Percentiles rank a stretch among this genome's conserved stretches.
These are phyloP conservation scores for Monilinia fructicola DNA, from an alignment of 2,329 filamentous ascomycete genomes.

Conservation along the genomic window DNA sequence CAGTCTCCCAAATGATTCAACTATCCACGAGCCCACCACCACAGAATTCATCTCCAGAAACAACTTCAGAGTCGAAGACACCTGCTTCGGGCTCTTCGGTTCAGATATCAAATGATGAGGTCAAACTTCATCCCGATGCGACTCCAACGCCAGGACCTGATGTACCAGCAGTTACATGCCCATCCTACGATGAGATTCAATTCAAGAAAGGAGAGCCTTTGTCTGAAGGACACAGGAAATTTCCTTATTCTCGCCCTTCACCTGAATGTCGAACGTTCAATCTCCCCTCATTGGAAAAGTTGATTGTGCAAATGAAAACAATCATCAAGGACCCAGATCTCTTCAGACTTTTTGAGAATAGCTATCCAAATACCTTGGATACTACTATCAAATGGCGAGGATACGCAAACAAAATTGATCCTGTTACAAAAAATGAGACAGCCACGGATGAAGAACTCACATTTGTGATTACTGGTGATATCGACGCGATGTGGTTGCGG, in stretches of 20 bases:
- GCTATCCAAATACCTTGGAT: conserved; percentile 73
- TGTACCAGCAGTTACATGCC: conserved; percentile 6
- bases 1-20: neutral
- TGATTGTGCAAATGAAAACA: conserved; percentile 68
- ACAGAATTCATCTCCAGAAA: neutral
- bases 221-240: conserved; percentile 62
- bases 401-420: conserved; percentile 49
- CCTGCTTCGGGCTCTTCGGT: too few relatives aligned
- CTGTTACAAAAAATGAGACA: conserved; percentile 26
- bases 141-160: neutral
- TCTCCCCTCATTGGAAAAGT: conserved; percentile 71
- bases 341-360: conserved; percentile 68
- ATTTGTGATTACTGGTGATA: conserved; percentile 59
- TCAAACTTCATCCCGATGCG: neutral
- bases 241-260: conserved; percentile 78
- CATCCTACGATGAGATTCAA: conserved; percentile 32
- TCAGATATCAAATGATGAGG: neutral
- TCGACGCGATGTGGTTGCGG: conserved; percentile 84
- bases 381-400: conserved; percentile 71
- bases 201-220: conserved; percentile 29
- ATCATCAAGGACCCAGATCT: conserved; percentile 75
- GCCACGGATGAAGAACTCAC: conserved; percentile 60
- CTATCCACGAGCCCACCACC: neutral
- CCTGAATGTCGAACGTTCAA: conserved; percentile 77
- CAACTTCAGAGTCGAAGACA: too few relatives aligned